phyloP scores from a whole-genome alignment of 2,329 filamentous ascomycete genomes.

The Aspergillus pseudoglaucus region DNA sequence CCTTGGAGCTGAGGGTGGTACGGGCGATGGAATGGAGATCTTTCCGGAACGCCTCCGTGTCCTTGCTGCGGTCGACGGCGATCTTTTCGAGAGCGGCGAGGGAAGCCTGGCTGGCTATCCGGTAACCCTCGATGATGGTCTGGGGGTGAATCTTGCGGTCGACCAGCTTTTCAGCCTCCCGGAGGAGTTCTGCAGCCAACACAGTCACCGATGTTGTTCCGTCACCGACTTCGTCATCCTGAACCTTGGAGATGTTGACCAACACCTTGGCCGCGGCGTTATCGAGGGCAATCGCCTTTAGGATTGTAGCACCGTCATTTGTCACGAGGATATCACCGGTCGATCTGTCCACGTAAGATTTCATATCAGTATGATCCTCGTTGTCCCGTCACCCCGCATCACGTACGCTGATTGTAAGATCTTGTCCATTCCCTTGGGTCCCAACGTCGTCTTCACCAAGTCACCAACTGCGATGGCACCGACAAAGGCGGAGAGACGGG shows the following conservation, averaged over 20 bases:
- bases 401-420: slow-evolving; percentile 89
- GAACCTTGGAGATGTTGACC: slow-evolving; percentile 98
- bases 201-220: slow-evolving; percentile 98
- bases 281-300: slow-evolving; percentile 96
- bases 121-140: slow-evolving; percentile 98
- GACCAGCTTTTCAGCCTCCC: slow-evolving; percentile 94
- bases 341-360: slow-evolving; percentile 50
- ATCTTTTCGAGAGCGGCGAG: slow-evolving; percentile 74
- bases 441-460: slow-evolving; percentile 92
- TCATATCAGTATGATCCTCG: slow-evolving; percentile 8
- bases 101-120: slow-evolving; percentile 89
- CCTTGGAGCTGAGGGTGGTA: slow-evolving; percentile 95
- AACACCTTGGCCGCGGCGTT: slow-evolving; percentile 97
- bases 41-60: slow-evolving; percentile 75
- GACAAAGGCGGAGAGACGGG: slow-evolving; percentile 94
- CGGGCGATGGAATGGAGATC: slow-evolving; percentile 86
- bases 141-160: slow-evolving; percentile 98
- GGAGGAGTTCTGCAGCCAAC: slow-evolving; percentile 84
- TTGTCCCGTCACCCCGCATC: slow-evolving; percentile 10
- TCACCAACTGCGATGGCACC: slow-evolving; percentile 97
- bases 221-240: slow-evolving; percentile 97
- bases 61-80: slow-evolving; percentile 84
- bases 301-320: slow-evolving; percentile 95
- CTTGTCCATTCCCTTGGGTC: slow-evolving; percentile 99
- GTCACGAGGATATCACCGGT: slow-evolving; percentile 98